Base-by-base conservation (phyloP, 306 rosid genomes). In the Arachis hypogaea region DNA sequence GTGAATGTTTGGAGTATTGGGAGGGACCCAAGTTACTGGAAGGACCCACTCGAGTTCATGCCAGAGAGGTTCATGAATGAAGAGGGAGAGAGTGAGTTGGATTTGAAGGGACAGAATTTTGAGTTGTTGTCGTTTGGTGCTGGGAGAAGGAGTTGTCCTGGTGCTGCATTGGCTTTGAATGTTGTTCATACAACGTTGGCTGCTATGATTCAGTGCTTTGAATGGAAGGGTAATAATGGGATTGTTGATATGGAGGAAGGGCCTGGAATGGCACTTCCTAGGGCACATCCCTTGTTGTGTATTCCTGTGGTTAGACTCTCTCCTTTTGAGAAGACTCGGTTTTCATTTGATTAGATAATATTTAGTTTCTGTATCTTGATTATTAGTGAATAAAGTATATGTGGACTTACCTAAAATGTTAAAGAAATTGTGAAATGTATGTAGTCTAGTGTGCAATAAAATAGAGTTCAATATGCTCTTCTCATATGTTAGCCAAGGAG, bases 81-180 rank as follows among this genome's bases (percentile, higher is more conserved):
- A 41, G 83, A 81, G 50, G 84, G 78, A 38, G 29, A 33, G 75
- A 75, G 63, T 47, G 51, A n/a, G 1, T 41, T 84, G 46, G 92
- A 89, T 70, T 50, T 85, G 67, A 89, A 87, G 63, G 96, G 90
- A 3, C 88, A 83, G 5, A 50, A 87, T 77, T 89, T 89, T 82
- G 82, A 87, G 47, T 64, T 77, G 3, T 11, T 77, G 76, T 42
- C 59, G 14, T 77, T 77, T 77, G 81, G 81, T 0, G 83, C 84
- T 69, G 94, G 94, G 61, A 86, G 85, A 79, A 89, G 95, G 80
- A 81, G 84, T 4, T 89, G 88, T 30, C 95, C 92, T 56, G 95
- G 90, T 58, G 84, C 87, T 40, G 58, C 96, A 46, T 71, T 89
- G n/a, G 92, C 88, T 28, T 43, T 87, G 70, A 81, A 78, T 11